Base-by-base conservation (phyloP, 805 yeast species). In the Ogataea salicorniae region DNA sequence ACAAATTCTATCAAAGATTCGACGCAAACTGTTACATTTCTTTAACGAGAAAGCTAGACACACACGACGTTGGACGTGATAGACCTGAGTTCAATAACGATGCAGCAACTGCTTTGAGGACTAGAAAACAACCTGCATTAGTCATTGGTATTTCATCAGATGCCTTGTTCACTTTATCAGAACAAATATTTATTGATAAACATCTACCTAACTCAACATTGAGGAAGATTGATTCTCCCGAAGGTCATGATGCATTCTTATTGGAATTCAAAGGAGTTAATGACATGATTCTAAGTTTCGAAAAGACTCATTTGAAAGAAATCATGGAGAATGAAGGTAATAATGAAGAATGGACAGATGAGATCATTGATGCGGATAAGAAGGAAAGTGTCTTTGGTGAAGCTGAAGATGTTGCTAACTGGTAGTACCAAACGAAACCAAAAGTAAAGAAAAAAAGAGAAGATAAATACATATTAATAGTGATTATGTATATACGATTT, bases 21-120 rank as follows among this genome's bases (percentile, higher is more conserved):
- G 99, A 94, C 66, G 97, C 99, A 23, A 94, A 94, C 63, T 94
- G 98, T 69, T 94, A 94, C 67, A 90, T 94, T 46, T 81, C 97
- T 23, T 88, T 94, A 48, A 87, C 97, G 0, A 76, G 98, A 60
- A 94, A 94, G 66, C 70, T 94, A 34, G 99, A 94, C 59, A 90
- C 99, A 0, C 98, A 94, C 63, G 99, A 94, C 64, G 80, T 94
- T 42, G 81, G 95, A 0, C 76, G 99, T 49, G 94, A 84, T 46
- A 75, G 92, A 48, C 68, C 73, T 3, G 66, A 66, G 46, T 67
- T 47, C 52, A 61, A 61, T 34, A 71, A 70, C 37, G 58, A 64
- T 20, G 62, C 71, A 1, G 75, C 70, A 29, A 75, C 73, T 17
- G 87, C 85, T 9, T 70, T 94, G 49, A 63, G 68, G 5, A 71